A percentile compares a stretch with the other conserved stretches of the same genome.
Conservation (phyloP, 1,284 basidiomycete genomes). For the Austropuccinia psidii region DNA sequence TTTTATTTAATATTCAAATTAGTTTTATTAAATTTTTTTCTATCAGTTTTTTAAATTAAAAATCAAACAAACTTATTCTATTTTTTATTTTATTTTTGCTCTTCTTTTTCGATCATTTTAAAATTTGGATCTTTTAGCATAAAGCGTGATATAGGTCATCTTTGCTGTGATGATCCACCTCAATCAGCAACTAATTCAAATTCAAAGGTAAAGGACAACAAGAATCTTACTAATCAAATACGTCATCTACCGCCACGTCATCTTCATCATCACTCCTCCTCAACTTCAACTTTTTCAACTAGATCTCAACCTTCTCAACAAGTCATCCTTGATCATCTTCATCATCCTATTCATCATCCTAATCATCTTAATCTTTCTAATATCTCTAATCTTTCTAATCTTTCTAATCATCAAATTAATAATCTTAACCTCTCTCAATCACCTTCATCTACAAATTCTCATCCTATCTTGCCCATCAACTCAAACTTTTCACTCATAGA, state of each 20-base stretch:
- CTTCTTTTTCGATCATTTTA: background rate
- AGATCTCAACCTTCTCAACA: background rate
- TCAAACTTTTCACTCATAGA: background rate
- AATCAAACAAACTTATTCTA: background rate
- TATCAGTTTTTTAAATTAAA: slow-evolving; percentile 26
- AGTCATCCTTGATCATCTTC: background rate
- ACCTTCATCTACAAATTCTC: background rate
- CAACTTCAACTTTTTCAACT: background rate
- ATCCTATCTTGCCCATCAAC: background rate
- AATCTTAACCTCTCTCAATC: background rate
- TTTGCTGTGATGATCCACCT: slow-evolving; percentile 76
- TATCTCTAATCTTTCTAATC: background rate
- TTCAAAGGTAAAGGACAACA: background rate
- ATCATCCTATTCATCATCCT: background rate
- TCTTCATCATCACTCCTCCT: background rate
- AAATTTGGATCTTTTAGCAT: slow-evolving; percentile 54
- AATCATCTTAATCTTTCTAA: background rate
- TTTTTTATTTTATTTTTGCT: background rate
- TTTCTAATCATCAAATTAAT: background rate
- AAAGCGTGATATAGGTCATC: slow-evolving; percentile 80
- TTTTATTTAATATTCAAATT: background rate
- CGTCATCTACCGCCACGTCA: background rate
- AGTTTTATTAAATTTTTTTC: background rate
- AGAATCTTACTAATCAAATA: background rate
- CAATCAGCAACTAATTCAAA: slow-evolving; percentile 42